These are phyloP conservation scores for Naumovozyma dairenensis DNA, from an alignment of 805 yeast genomes.

Conservation along the genomic window DNA sequence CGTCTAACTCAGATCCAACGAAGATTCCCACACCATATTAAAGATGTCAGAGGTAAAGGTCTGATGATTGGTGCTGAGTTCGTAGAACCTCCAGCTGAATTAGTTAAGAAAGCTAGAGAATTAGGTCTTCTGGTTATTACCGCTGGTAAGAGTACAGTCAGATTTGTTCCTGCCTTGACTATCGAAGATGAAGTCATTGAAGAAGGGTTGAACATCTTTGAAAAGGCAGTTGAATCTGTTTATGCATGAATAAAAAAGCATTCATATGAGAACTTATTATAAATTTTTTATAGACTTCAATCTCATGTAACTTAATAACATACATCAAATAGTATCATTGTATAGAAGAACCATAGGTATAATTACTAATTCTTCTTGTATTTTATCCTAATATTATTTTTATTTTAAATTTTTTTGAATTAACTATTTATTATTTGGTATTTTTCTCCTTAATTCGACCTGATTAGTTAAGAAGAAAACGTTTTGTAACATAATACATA, in stretches of 20 bases:
- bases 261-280: neutral
- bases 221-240: constrained; percentile 25
- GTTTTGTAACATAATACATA: constrained; percentile 1
- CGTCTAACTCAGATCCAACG: constrained; percentile 42
- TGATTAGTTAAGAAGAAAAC: too few species aligned
- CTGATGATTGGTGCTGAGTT: constrained; percentile 79
- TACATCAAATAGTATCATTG: too few species aligned
- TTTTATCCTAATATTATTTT: too few species aligned
- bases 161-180: constrained; percentile 88
- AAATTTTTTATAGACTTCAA: too few species aligned
- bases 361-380: too few species aligned
- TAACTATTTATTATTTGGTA: too few species aligned
- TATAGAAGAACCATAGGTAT: too few species aligned
- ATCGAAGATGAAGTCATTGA: constrained; percentile 59
- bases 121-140: constrained; percentile 77
- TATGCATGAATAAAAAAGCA: constrained; percentile 9
- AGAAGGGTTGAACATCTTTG: constrained; percentile 65
- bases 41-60: constrained; percentile 80
- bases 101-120: constrained; percentile 65
- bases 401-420: too few species aligned
- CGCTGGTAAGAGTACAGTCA: constrained; percentile 83
- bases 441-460: too few species aligned
- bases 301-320: too few species aligned
- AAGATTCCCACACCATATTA: constrained; percentile 51
- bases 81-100: constrained; percentile 44